Base-by-base conservation (phyloP, 805 yeast species). In the Tetrapisispora taiwanensis region DNA sequence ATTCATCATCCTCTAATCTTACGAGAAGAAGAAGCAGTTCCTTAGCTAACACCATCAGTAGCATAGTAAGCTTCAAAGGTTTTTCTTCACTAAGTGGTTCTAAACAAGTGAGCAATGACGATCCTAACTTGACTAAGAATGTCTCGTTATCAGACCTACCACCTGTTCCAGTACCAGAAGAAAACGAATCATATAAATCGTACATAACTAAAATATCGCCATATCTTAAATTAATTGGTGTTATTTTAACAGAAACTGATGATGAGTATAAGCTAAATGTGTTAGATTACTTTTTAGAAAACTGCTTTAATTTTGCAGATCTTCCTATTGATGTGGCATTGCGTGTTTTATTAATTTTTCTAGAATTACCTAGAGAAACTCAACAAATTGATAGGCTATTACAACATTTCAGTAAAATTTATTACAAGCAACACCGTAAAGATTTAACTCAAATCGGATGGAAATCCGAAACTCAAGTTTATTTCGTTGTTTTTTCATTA, bases 321-420 rank as follows among this genome's bases (percentile, higher is more conserved):
- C 75, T 74, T 48, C 84, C 92, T 0, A 52, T 84, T 15, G 92
- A 84, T 52, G 65, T 84, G 46, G 71, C 89, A 0, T 59, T 84
- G 42, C 63, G 89, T 35, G 74, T 73, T 50, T 71, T 83, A 41
- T 59, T 84, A 35, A 69, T 78, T 66, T 63, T 70, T 39, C 70
- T 77, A 45, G 76, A 76, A 43, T 62, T 84, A 22, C 92, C 92
- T 0, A 72, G 69, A 48, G 92, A 84, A 54, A 67, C 86, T 0
- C 90, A 83, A 56, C 89, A 84, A 54, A 83, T 84, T 41, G 90
- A 84, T 52, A 66, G 88, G 39, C 70, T 81, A 3, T 62, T 84
- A 34, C 75, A 73, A 42, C 71, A 71, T 28, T 79, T 84, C 59
- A 73, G 84, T 9, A 56, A 54, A 26, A 68, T 73, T 20, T 84